phyloP scores from a whole-genome alignment of 192 early-diverging fungal species.

The Powellomyces hirtus region DNA sequence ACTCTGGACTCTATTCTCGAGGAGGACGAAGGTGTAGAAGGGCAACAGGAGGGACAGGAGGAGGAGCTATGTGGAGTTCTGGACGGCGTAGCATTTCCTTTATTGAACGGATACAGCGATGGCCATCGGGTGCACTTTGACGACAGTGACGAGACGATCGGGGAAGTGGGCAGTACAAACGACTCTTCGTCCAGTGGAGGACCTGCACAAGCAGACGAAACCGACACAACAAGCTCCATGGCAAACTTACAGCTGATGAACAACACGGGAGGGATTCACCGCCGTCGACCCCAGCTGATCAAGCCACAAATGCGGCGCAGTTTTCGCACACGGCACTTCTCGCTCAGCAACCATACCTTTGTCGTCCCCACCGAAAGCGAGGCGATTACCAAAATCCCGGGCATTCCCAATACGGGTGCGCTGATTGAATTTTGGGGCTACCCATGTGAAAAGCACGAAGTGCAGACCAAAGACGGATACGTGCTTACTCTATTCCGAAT shows the following conservation, averaged over 20 bases:
- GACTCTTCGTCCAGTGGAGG: not conserved
- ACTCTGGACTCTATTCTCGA: not conserved
- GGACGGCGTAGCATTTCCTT: not conserved
- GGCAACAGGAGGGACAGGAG: not conserved
- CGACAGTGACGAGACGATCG: not conserved
- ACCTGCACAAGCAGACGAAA: not conserved
- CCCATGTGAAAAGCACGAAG: conserved; percentile 73
- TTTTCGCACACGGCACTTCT: not conserved
- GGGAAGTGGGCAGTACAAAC: not conserved
- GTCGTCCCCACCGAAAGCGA: conserved; percentile 10
- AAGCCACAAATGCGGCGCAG: too few species aligned
- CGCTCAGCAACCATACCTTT: not conserved
- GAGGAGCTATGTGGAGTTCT: too few species aligned
- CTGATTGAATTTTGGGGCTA: conserved; percentile 49
- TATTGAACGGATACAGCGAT: too few species aligned
- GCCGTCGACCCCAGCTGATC: not conserved
- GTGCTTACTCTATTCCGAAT: conserved; percentile 74
- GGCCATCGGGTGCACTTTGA: too few species aligned
- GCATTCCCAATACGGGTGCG: not conserved
- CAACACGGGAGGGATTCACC: too few species aligned
- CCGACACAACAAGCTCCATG: too few species aligned
- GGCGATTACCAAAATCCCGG: not conserved
- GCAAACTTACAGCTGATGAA: too few species aligned
- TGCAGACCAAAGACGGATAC: conserved; percentile 77
- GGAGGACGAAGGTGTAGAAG: not conserved